Evolutionary conservation across 2,329 filamentous ascomycete species (phyloP).

Genomic region (Paraconiothyrium brasiliense): DNA sequence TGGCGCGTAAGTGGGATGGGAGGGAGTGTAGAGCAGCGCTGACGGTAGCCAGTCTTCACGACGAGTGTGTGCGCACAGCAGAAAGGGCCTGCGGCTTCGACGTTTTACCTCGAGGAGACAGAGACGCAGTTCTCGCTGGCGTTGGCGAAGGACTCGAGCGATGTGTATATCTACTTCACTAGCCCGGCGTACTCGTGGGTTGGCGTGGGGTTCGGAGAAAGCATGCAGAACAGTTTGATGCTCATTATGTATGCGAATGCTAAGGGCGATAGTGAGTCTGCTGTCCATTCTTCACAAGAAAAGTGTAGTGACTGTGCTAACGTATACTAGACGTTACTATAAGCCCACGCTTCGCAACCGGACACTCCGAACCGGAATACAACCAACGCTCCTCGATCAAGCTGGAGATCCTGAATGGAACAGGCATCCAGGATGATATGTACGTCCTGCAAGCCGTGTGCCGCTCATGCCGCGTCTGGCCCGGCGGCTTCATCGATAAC

Average conservation of each 20-base stretch:
- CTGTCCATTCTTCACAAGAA: neutral
- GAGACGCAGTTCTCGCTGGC: slow-evolving; percentile 50
- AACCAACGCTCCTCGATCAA: slow-evolving; percentile 29
- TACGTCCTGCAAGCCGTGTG: slow-evolving; percentile 52
- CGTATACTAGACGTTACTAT: slow-evolving; percentile 45
- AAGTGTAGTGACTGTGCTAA: slow-evolving; percentile 16
- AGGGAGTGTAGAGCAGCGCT: neutral
- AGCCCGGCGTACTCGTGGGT: slow-evolving; percentile 55
- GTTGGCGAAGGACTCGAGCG: slow-evolving; percentile 42
- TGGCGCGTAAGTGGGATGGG: neutral
- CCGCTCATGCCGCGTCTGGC: slow-evolving; percentile 51
- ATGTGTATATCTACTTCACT: slow-evolving; percentile 47
- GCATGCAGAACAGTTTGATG: slow-evolving; percentile 57
- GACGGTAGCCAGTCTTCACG: slow-evolving; percentile 26
- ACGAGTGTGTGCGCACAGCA: slow-evolving; percentile 26
- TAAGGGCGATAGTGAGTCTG: slow-evolving; percentile 42
- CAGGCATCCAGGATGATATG: slow-evolving; percentile 45
- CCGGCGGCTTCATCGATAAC: slow-evolving; percentile 46
- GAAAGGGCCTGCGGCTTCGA: slow-evolving; percentile 38
- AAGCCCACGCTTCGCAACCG: slow-evolving; percentile 47
- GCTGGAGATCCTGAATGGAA: slow-evolving; percentile 42
- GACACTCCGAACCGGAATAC: slow-evolving; percentile 49
- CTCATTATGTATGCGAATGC: slow-evolving; percentile 55
- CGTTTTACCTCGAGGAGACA: slow-evolving; percentile 41
- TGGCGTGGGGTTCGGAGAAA: slow-evolving; percentile 54